Evolutionary conservation across 2,329 filamentous ascomycete species (phyloP).

Genomic region (Ceratocystis smalleyi): DNA sequence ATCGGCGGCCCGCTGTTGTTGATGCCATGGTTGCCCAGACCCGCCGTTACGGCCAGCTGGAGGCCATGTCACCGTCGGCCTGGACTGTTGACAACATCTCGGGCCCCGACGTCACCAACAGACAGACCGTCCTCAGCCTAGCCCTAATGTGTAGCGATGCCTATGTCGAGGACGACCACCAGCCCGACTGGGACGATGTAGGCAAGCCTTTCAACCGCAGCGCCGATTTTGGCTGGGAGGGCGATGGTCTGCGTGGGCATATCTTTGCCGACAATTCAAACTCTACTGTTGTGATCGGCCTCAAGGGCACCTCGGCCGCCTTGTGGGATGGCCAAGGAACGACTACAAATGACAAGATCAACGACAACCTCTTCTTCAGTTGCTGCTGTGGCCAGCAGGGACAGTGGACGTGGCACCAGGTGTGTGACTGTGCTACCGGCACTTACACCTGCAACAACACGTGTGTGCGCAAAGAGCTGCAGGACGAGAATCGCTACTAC

Average conservation of each 20-base stretch:
- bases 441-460: constrained; percentile 88
- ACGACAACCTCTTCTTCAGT: constrained; percentile 95
- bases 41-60: constrained; percentile 50
- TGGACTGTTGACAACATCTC: constrained; percentile 71
- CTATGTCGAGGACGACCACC: constrained; percentile 58
- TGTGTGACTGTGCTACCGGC: constrained; percentile 79
- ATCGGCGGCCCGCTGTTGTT: constrained; percentile 60
- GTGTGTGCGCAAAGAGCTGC: constrained; percentile 61
- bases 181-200: constrained; percentile 71
- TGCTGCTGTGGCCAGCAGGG: constrained; percentile 94
- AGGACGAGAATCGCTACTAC: constrained; percentile 80
- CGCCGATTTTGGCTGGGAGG: constrained; percentile 82
- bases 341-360: constrained; percentile 92
- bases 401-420: constrained; percentile 75
- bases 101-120: constrained; percentile 72
- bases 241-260: constrained; percentile 77
- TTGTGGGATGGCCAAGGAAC: constrained; percentile 95
- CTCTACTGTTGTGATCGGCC: constrained; percentile 71
- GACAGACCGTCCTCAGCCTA: constrained; percentile 65
- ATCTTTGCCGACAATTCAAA: constrained; percentile 80
- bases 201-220: constrained; percentile 69
- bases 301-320: constrained; percentile 82
- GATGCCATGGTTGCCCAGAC: constrained; percentile 64
- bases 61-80: constrained; percentile 52
- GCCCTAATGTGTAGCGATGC: constrained; percentile 82